Base-by-base conservation (phyloP, 331 rosid genomes). In the Quercus lobata region DNA sequence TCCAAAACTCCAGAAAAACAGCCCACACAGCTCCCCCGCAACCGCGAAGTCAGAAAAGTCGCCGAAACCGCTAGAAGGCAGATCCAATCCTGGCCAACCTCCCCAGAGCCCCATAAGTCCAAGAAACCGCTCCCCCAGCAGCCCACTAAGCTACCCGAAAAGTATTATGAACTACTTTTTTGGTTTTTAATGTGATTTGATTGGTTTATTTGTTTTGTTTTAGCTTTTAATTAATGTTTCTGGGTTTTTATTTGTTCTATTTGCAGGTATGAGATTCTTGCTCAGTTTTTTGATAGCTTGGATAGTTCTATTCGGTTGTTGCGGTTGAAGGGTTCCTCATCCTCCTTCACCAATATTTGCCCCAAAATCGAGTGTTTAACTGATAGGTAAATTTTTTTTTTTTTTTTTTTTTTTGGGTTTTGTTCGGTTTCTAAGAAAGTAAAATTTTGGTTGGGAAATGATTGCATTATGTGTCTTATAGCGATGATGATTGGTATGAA, bases 1-100 rank as follows among this genome's bases (percentile, higher is more conserved):
- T 57, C 92, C n/a, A 87, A 78, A 74, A 91, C 99, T 9, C 99
- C 97, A 0, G 96, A 95, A 86, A 91, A 89, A 77, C 52, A 89
- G 77, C 52, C 79, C 11, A 53, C 68, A 5, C 86, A 80, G 75
- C 78, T 76, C 60, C 63, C 78, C 16, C 78, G 12, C 44, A 35
- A 35, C 68, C 79, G 90, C 5, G 88, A 87, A 7, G 78, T 95
- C 4, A 72, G 80, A 57, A 83, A 75, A 49, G 94, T 88, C 0
- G 92, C 96, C 0, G 82, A 79, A 63, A 73, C 78, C 41, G 88
- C 81, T 1, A 81, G 80, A 22, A 83, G 88, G 69, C 75, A 86
- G 71, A 89, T 90, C 73, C 58, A 57, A 7, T 29, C 73, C 49
- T 69, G 77, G 81, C 78, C 77, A 11, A 41, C 24, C 8, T 78